Percentiles rank a stretch among this genome's conserved stretches.
phyloP scores from a whole-genome alignment of 306 rosid species.

The Purshia tridentata region DNA sequence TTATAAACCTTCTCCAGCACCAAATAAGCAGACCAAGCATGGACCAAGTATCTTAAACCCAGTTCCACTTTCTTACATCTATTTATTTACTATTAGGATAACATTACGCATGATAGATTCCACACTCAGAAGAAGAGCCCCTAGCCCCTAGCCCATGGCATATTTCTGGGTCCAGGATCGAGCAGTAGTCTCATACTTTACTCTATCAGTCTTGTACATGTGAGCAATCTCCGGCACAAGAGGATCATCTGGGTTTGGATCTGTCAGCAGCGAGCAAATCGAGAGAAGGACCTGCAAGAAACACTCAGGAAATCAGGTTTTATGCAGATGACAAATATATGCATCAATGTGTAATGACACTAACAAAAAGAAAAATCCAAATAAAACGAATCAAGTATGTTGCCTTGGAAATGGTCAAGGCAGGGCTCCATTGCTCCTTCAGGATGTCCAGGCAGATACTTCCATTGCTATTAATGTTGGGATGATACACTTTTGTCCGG shows the following conservation, averaged over 20 bases:
- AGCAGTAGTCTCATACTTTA: constrained; percentile 54
- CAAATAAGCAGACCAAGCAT: constrained; percentile 8
- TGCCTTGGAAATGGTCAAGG: constrained; percentile 56
- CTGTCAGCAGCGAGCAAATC: constrained; percentile 62
- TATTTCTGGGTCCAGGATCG: constrained; percentile 68
- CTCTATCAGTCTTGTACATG: constrained; percentile 54
- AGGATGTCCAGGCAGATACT: constrained; percentile 61
- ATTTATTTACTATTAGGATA: constrained; percentile 42
- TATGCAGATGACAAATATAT: neutral
- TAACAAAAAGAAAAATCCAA: too few relatives aligned
- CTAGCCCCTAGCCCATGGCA: constrained; percentile 51
- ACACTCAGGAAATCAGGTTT: neutral
- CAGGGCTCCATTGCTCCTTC: constrained; percentile 63
- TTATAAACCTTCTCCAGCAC: neutral
- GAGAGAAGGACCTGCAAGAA: constrained; percentile 56
- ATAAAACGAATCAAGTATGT: neutral
- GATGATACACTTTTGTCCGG: constrained; percentile 55
- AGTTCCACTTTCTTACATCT: constrained; percentile 16
- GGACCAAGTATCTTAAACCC: constrained; percentile 9
- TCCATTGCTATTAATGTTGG: constrained; percentile 55
- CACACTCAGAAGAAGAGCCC: constrained; percentile 5
- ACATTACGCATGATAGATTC: constrained; percentile 17
- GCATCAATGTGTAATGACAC: neutral
- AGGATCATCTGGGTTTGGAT: constrained; percentile 71
- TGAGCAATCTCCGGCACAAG: constrained; percentile 67